Evolutionary conservation across 495 filamentous ascomycete genomes (phyloP).

Genomic region (Aspergillus indologenus): DNA sequence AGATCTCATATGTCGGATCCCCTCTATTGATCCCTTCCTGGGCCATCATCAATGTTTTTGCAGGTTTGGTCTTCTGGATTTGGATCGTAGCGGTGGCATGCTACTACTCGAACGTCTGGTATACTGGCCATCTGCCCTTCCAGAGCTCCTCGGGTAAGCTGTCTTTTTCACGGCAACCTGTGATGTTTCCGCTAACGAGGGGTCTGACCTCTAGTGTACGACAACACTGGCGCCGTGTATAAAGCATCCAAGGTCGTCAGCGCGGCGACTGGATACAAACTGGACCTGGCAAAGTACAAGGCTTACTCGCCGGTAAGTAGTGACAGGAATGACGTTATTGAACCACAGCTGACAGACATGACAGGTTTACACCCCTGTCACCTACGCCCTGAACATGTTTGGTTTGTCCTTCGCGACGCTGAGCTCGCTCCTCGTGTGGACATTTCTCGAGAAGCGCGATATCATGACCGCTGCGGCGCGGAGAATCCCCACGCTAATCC

Average conservation of each 20-base stretch:
- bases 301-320: conserved; percentile 57
- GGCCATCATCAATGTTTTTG: conserved; percentile 78
- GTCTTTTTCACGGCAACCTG: not conserved
- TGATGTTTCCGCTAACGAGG: not conserved
- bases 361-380: conserved; percentile 73
- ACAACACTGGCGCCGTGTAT: conserved; percentile 74
- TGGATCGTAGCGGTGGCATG: conserved; percentile 63
- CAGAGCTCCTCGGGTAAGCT: conserved; percentile 27
- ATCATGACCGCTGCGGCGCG: conserved; percentile 20
- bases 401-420: conserved; percentile 78
- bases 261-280: conserved; percentile 56
- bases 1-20: conserved; percentile 80
- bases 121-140: conserved; percentile 25
- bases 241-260: conserved; percentile 72
- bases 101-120: conserved; percentile 57
- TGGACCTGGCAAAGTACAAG: conserved; percentile 67
- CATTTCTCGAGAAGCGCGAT: conserved; percentile 45
- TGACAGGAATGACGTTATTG: not conserved
- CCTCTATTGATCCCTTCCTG: conserved; percentile 78
- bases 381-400: conserved; percentile 72
- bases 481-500: conserved; percentile 13
- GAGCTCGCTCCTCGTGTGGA: conserved; percentile 65
- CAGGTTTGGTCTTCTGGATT: conserved; percentile 71
- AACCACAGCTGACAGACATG: not conserved
- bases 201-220: conserved; percentile 61